Percentiles rank a stretch among this genome's conserved stretches.
Conservation (phyloP, 2,329 filamentous ascomycete genomes). For the Apiospora phragmitis region DNA sequence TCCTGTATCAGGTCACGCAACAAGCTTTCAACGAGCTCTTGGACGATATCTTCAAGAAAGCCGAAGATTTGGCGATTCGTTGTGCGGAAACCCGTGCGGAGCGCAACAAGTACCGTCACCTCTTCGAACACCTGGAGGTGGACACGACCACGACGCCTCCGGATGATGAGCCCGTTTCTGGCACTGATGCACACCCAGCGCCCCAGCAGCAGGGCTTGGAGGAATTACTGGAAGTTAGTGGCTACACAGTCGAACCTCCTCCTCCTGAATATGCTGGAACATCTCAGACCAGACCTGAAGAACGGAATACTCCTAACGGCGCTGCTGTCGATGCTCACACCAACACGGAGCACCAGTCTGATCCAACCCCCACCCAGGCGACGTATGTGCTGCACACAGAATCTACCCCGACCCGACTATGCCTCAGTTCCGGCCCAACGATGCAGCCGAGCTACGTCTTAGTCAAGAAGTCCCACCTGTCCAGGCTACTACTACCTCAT, state of each 20-base stretch:
- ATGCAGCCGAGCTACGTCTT: slow-evolving; percentile 21
- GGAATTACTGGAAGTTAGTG: slow-evolving; percentile 44
- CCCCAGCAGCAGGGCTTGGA: slow-evolving; percentile 33
- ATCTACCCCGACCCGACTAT: slow-evolving; percentile 59
- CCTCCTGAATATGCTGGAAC: slow-evolving; percentile 19
- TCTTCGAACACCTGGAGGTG: slow-evolving; percentile 45
- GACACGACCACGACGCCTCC: slow-evolving; percentile 19
- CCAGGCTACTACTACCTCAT: background rate
- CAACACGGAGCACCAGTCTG: slow-evolving; percentile 20
- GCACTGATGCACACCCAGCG: slow-evolving; percentile 16
- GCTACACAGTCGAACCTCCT: slow-evolving; percentile 42
- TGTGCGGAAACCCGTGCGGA: slow-evolving; percentile 63
- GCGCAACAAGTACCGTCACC: slow-evolving; percentile 56
- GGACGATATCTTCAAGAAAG: slow-evolving; percentile 78
- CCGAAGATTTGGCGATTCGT: slow-evolving; percentile 74
- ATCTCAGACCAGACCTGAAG: background rate
- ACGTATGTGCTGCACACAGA: slow-evolving; percentile 9
- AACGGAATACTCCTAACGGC: slow-evolving; percentile 16
- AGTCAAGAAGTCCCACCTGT: background rate
- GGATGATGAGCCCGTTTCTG: slow-evolving; percentile 14
- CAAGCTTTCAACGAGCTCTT: slow-evolving; percentile 92
- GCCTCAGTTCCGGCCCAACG: slow-evolving; percentile 68
- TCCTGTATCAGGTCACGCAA: slow-evolving; percentile 88
- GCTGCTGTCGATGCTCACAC: slow-evolving; percentile 11
- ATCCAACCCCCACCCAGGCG: slow-evolving; percentile 6